A percentile compares a stretch with the other conserved stretches of the same genome.
phyloP scores from a whole-genome alignment of 176 grass and related monocot genomes.

The Canna indica region DNA sequence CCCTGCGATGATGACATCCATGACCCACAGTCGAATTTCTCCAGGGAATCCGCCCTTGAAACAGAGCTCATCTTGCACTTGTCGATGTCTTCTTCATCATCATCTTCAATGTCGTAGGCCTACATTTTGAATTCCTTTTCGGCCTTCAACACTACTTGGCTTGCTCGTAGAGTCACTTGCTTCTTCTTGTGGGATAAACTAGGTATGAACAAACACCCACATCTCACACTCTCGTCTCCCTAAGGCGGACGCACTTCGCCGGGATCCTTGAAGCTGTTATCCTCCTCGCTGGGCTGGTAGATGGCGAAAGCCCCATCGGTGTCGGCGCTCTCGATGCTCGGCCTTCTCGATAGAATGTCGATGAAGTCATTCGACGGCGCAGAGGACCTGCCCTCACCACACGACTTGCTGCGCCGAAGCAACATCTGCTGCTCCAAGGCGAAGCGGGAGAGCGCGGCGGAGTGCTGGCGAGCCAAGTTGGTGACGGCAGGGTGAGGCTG shows the following conservation, averaged over 20 bases:
- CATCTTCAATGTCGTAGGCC: background rate
- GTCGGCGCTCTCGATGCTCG: constrained; percentile 29
- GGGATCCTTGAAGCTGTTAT: constrained; percentile 1
- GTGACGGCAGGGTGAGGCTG: background rate
- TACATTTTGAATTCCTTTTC: no score
- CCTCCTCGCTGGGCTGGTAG: background rate
- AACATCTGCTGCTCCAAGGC: background rate
- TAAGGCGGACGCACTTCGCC: background rate
- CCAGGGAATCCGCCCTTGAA: constrained; percentile 47
- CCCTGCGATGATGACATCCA: constrained; percentile 27
- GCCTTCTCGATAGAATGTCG: constrained; percentile 27
- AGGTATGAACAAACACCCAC: constrained; percentile 56
- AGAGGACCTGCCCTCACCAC: constrained; percentile 31
- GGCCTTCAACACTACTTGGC: background rate
- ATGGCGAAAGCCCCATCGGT: constrained; percentile 39
- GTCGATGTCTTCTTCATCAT: background rate
- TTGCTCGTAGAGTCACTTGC: background rate
- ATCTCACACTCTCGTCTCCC: constrained; percentile 32
- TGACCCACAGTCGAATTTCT: constrained; percentile 47
- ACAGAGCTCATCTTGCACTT: constrained; percentile 30
- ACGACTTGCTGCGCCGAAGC: constrained; percentile 33
- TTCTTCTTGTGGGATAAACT: constrained; percentile 39
- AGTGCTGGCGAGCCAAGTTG: constrained; percentile 3
- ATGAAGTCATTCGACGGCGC: constrained; percentile 21
- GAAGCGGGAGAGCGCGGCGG: constrained; percentile 9